Base-by-base conservation (phyloP, 2,329 filamentous ascomycete genomes). In the Aspergillus felis region DNA sequence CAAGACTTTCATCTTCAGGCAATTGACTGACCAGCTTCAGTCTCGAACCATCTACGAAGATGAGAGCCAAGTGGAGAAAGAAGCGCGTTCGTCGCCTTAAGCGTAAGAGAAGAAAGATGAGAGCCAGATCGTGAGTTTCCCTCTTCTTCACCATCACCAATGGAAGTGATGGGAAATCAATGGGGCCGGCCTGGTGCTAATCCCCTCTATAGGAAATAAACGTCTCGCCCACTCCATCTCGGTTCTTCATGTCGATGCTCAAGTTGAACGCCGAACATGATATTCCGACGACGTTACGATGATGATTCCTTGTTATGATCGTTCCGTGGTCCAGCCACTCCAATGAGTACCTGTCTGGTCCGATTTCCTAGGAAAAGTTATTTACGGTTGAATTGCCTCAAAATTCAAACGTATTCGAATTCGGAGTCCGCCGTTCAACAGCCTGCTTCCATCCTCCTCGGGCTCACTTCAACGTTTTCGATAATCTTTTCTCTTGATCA, bases 91-190 rank as follows among this genome's bases (percentile, higher is more conserved):
- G 94, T 76, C 89, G 94, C 82, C 91, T 99, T 81, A 97, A 97
- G 90, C 89, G 92, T 79, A 99, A 99, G 92, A 92, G 94, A 85
- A 95, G 94, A 92, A 99, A 99, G 93, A 96, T 94, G 84, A 88
- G 94, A 80, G 94, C 93, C 75, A 84, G 94, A 84, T 92, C 88
- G 94, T 97, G 86, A 86, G 92, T 81, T 64, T 46, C 57, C 29
- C 24, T 41, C 17, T 54, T 48, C 12, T 22, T 52, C 17, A 20
- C 8, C 32, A 35, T 14, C 27, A 42, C 8, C 12, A 9, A 17
- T n/a, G n/a, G 27, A 35, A 24, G 28, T 27, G 14, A 29, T 22
- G 1, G 49, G 29, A 4, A 3, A 41, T 29, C 9, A 46, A 54
- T 49, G 9, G 32, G 38, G 54, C 22, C 14, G 38, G 53, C 20